phyloP scores from a whole-genome alignment of 208 protist species.

The Leishmania guyanensis region DNA sequence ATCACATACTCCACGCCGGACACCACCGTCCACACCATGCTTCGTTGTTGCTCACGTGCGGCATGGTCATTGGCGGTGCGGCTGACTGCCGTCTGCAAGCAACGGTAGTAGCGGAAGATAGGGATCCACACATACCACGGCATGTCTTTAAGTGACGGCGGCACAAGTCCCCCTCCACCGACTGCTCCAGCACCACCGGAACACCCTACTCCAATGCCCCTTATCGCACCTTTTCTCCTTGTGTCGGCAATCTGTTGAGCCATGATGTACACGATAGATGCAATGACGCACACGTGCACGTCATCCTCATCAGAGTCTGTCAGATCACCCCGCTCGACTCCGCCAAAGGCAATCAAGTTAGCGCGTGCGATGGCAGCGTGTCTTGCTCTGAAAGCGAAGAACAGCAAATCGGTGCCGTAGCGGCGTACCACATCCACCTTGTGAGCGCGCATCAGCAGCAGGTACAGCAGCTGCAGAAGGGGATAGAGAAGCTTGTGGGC shows the following conservation, averaged over 20 bases:
- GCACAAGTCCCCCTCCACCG: neutral
- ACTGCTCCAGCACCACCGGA: neutral
- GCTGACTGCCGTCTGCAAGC: neutral
- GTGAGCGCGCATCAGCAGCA: constrained; percentile 47
- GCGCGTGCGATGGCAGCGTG: neutral
- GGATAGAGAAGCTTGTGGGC: neutral
- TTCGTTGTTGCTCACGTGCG: constrained; percentile 3
- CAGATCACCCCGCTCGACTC: neutral
- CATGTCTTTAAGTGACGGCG: neutral
- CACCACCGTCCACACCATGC: constrained; percentile 10
- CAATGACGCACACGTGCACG: neutral
- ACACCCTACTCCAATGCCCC: neutral
- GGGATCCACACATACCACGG: constrained; percentile 13
- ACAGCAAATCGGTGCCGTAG: constrained; percentile 27
- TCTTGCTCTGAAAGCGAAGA: constrained; percentile 16
- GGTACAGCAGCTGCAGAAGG: constrained; percentile 38
- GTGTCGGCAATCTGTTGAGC: neutral
- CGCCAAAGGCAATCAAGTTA: neutral
- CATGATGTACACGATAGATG: neutral
- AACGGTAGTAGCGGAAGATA: neutral
- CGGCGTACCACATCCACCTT: constrained; percentile 39
- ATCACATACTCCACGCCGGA: constrained; percentile 20
- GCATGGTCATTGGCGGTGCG: neutral
- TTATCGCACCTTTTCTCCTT: neutral
- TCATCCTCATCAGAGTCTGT: neutral